These are phyloP conservation scores for Gossypium longicalyx DNA, from an alignment of 345 rosid species.

Conservation along the genomic window DNA sequence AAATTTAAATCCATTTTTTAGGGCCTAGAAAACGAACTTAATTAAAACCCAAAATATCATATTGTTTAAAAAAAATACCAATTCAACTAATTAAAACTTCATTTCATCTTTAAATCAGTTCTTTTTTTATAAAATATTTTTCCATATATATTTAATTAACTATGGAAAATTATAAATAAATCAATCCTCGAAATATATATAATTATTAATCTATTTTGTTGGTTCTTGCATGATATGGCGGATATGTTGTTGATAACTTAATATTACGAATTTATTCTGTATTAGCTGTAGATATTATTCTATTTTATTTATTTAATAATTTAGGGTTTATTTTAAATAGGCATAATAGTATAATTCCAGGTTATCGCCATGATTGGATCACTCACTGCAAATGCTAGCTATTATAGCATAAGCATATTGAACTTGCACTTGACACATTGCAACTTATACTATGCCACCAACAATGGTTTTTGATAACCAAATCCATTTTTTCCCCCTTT, in stretches of 20 bases:
- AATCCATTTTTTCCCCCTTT: background rate
- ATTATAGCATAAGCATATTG: slow-evolving; percentile 34
- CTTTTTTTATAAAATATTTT: too few species aligned
- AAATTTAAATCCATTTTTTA: too few species aligned
- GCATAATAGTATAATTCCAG: slow-evolving; percentile 32
- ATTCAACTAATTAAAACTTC: too few species aligned
- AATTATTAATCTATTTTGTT: background rate
- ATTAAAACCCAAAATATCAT: too few species aligned
- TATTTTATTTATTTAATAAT: background rate
- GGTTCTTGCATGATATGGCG: slow-evolving; percentile 28
- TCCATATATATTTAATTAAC: too few species aligned
- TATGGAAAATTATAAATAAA: too few species aligned
- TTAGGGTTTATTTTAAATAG: slow-evolving; percentile 16
- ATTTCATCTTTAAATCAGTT: too few species aligned
- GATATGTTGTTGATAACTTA: slow-evolving; percentile 29
- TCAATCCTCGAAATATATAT: too few species aligned
- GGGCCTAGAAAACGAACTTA: too few species aligned
- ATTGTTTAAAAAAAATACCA: too few species aligned
- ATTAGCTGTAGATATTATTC: slow-evolving; percentile 49
- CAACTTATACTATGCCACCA: slow-evolving; percentile 2
- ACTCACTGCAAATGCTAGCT: slow-evolving; percentile 22
- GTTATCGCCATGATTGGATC: slow-evolving; percentile 28
- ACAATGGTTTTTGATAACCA: background rate
- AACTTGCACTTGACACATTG: slow-evolving; percentile 30
- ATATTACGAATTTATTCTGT: slow-evolving; percentile 44